Conservation (phyloP, 805 yeast genomes). For the Candida tallmaniae region DNA sequence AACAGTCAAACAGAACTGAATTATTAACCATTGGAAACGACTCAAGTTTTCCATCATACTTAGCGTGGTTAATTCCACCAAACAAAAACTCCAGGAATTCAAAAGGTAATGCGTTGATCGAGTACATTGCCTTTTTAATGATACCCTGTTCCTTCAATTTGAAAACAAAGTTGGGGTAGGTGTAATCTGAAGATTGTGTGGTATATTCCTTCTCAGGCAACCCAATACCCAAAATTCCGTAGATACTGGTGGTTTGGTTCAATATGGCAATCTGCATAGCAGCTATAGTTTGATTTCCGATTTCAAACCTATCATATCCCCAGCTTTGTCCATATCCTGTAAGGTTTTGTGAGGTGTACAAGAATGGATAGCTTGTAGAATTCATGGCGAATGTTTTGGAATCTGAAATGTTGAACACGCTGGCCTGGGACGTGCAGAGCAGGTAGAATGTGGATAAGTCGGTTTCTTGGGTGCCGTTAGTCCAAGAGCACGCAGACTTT, state of each 20-base stretch:
- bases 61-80: slow-evolving; percentile 29
- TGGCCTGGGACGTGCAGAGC: slow-evolving; percentile 3
- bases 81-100: slow-evolving; percentile 23
- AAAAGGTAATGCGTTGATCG: slow-evolving; percentile 24
- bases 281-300: slow-evolving; percentile 46
- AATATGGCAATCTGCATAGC: slow-evolving; percentile 72
- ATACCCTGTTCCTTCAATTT: slow-evolving; percentile 29
- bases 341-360: slow-evolving; percentile 1
- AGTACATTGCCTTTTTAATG: slow-evolving; percentile 30
- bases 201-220: slow-evolving; percentile 65
- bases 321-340: slow-evolving; percentile 31
- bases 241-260: slow-evolving; percentile 53
- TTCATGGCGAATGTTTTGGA: slow-evolving; percentile 1
- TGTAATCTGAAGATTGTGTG: slow-evolving; percentile 15
- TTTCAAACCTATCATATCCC: slow-evolving; percentile 60
- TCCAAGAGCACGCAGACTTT: slow-evolving; percentile 4
- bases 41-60: slow-evolving; percentile 18
- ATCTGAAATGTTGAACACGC: slow-evolving; percentile 1
- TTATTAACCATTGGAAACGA: slow-evolving; percentile 18
- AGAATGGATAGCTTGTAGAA: not conserved
- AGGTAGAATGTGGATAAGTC: slow-evolving; percentile 1
- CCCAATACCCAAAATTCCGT: slow-evolving; percentile 76
- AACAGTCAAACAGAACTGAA: slow-evolving; percentile 2
- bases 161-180: slow-evolving; percentile 35
- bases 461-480: slow-evolving; percentile 1